These are phyloP conservation scores for Mucor plumbeus DNA, from an alignment of 371 early-diverging fungal genomes.

Conservation along the genomic window DNA sequence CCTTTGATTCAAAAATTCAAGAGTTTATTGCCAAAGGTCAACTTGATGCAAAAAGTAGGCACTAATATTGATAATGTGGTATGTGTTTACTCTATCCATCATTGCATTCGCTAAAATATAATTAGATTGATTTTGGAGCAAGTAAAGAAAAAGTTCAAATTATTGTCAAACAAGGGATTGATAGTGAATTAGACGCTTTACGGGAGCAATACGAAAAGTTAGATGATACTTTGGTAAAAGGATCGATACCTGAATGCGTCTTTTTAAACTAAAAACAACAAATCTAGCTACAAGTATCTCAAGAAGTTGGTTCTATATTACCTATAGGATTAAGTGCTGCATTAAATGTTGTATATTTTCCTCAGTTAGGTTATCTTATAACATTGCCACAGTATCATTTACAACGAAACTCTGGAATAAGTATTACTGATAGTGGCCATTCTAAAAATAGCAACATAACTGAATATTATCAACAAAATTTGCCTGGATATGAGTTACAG, in stretches of 20 bases:
- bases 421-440: background rate
- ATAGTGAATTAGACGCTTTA: slow-evolving; percentile 68
- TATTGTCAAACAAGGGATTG: slow-evolving; percentile 66
- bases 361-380: slow-evolving; percentile 80
- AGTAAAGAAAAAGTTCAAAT: slow-evolving; percentile 61
- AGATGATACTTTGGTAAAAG: slow-evolving; percentile 54
- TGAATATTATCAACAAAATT: background rate
- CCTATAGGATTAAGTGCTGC: slow-evolving; percentile 53
- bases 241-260: background rate
- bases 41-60: slow-evolving; percentile 58
- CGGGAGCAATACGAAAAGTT: slow-evolving; percentile 63
- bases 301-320: slow-evolving; percentile 56
- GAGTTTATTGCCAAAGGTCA: background rate
- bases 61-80: slow-evolving; percentile 52
- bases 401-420: slow-evolving; percentile 50
- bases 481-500: slow-evolving; percentile 32
- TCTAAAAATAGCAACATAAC: slow-evolving; percentile 12
- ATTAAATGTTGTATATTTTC: slow-evolving; percentile 83
- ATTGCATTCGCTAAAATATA: background rate
- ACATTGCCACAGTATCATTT: slow-evolving; percentile 59
- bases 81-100: slow-evolving; percentile 25
- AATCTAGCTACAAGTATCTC: slow-evolving; percentile 63
- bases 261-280: background rate
- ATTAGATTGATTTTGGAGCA: slow-evolving; percentile 75
- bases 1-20: slow-evolving; percentile 50